Evolutionary conservation across 176 grass and related monocot genomes (phyloP), one percentile per base, ranked within the genome.

Genomic region (Hsuehochloa calcarea): DNA sequence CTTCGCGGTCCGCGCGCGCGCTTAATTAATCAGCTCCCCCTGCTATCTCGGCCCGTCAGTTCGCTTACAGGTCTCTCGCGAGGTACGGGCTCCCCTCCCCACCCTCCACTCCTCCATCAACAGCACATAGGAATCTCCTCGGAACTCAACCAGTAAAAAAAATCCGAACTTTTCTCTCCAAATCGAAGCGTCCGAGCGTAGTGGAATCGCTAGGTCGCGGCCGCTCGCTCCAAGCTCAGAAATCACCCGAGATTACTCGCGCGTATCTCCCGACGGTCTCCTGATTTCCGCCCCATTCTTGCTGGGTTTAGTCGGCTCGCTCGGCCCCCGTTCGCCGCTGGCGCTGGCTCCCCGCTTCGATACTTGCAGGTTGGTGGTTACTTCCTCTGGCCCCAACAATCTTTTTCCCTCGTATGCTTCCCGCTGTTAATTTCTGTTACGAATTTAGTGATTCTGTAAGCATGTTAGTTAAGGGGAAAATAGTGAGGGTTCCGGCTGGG

Each of bases 241-340:
- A 50, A n/a, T 63, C 50, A n/a, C 25, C 37, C 1, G 25, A 61
- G 41, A 44, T 63, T 63, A 27, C 56, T 63, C 75, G 37, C 55
- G 13, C 14, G n/a, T 9, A 15, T 16, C 70, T 49, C 8, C 35
- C 8, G 31, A 38, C 20, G 41, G 7, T 27, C 70, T 49, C 8
- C 35, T 16, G 31, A 38, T 38, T 43, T 14, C 47, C 23, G 14
- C n/a, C 62, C 3, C 9, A 12, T 37, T 34, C 3, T 83, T 49
- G 54, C 81, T 85, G 77, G 82, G 82, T 67, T 56, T n/a, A 84
- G 46, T 31, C 72, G 45, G 60, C 3, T 85, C 35, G 59, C 60
- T 22, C 61, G 72, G 6, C 46, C 83, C 39, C 73, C 22, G n/a
- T 4, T 4, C 72, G 46, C 34, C 46, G 46, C 82, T 1, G 47